Conservation (phyloP, 345 rosid species). For the Excoecaria agallocha region DNA sequence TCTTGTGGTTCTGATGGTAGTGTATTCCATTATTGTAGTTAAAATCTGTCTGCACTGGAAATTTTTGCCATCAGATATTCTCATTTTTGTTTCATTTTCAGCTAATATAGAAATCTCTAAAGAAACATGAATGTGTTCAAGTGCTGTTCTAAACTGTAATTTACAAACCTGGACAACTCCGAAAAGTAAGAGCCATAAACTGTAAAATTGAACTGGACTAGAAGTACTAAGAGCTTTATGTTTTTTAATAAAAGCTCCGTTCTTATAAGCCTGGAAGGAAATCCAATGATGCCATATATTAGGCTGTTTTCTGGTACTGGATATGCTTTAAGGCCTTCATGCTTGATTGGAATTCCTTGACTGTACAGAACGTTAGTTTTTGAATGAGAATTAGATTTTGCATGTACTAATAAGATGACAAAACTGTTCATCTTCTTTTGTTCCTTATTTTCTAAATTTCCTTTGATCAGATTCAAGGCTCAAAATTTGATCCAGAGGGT, state of each 20-base stretch:
- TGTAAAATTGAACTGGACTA: not conserved
- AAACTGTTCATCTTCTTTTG: not conserved
- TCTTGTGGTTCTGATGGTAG: not conserved
- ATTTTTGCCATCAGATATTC: not conserved
- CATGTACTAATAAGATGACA: not conserved
- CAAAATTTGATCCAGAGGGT: slow-evolving; percentile 73
- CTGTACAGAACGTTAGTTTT: slow-evolving; percentile 2
- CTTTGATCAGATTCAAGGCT: slow-evolving; percentile 68
- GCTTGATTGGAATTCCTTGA: not conserved
- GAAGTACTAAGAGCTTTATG: not conserved
- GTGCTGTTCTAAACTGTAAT: not conserved
- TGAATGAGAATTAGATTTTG: not conserved
- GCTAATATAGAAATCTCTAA: not conserved
- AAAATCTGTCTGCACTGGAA: not conserved
- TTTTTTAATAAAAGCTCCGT: not conserved
- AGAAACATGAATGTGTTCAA: not conserved
- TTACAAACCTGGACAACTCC: not conserved
- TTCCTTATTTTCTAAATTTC: slow-evolving; percentile 16
- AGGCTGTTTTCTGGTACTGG: not conserved
- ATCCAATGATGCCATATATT: not conserved
- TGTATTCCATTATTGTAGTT: not conserved
- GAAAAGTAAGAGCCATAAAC: not conserved
- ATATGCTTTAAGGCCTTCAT: not conserved
- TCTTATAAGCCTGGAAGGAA: not conserved
- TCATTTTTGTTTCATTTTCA: not conserved